Conservation (phyloP, 352 stramenopile genomes). For the Vaucheria bursata region DNA sequence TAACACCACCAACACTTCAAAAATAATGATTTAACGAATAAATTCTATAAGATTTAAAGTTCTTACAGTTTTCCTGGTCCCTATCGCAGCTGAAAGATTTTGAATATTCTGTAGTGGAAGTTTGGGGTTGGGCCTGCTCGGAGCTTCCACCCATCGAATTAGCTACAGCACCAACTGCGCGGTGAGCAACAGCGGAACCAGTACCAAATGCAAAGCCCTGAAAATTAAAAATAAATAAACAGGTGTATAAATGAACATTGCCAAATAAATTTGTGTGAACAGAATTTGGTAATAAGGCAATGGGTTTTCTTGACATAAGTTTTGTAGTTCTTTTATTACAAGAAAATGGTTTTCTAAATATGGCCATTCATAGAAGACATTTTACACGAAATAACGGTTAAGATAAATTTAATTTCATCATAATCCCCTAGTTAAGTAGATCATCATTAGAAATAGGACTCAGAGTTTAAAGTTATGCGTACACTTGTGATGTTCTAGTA, state of each 20-base stretch:
- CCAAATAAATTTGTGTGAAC: background rate
- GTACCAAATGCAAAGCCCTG: slow-evolving; percentile 65
- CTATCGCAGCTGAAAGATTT: background rate
- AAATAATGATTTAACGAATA: no score
- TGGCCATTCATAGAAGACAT: background rate
- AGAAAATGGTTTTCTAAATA: background rate
- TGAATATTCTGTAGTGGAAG: slow-evolving; percentile 14
- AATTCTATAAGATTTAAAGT: no score
- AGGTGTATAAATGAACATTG: background rate
- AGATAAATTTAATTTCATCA: background rate
- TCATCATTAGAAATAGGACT: no score
- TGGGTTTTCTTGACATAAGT: background rate
- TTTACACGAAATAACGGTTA: background rate
- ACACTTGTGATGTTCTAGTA: no score
- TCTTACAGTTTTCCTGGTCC: slow-evolving; percentile 4
- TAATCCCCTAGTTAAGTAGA: no score
- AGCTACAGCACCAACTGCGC: slow-evolving; percentile 59
- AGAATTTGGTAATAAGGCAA: background rate
- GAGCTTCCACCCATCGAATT: slow-evolving; percentile 59
- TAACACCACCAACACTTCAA: no score
- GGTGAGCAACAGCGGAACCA: slow-evolving; percentile 64
- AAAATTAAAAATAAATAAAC: background rate
- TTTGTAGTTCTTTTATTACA: no score
- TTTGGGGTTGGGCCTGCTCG: slow-evolving; percentile 13
- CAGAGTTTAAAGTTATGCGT: no score